phyloP scores from a whole-genome alignment of 2,329 filamentous ascomycete genomes.

The Aspergillus niger region DNA sequence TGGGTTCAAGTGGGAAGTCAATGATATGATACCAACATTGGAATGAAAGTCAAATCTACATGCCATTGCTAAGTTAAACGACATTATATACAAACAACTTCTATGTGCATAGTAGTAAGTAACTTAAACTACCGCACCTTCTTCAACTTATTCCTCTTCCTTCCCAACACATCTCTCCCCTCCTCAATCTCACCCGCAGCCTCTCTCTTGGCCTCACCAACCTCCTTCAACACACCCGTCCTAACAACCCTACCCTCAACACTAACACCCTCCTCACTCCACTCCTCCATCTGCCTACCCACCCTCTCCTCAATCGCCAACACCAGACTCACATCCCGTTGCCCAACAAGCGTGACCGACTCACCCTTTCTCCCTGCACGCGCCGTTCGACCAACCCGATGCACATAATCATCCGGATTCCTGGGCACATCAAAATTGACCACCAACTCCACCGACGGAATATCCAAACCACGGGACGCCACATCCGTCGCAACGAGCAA shows the following conservation, averaged over 20 bases:
- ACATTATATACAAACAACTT: neutral
- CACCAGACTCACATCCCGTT: conserved; percentile 89
- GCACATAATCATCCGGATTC: conserved; percentile 97
- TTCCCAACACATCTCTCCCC: conserved; percentile 86
- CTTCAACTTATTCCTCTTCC: conserved; percentile 58
- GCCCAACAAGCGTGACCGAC: conserved; percentile 84
- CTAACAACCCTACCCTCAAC: conserved; percentile 86
- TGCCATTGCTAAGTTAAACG: neutral
- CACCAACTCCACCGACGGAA: conserved; percentile 85
- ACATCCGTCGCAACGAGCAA: conserved; percentile 95
- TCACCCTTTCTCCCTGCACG: conserved; percentile 84
- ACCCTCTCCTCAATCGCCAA: conserved; percentile 85
- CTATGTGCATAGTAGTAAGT: too few species aligned
- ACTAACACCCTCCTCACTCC: conserved; percentile 88
- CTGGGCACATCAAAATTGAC: conserved; percentile 95
- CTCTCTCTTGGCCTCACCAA: conserved; percentile 94
- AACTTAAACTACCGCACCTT: conserved; percentile 36
- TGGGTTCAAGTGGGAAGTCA: neutral
- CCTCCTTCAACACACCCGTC: conserved; percentile 76
- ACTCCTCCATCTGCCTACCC: conserved; percentile 74
- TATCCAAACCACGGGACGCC: conserved; percentile 90
- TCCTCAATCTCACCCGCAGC: conserved; percentile 90
- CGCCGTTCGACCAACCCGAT: conserved; percentile 91
- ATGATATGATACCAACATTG: too few species aligned
- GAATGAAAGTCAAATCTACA: too few species aligned